Conservation (phyloP, 2,329 filamentous ascomycete genomes). For the Botrytis byssoidea region DNA sequence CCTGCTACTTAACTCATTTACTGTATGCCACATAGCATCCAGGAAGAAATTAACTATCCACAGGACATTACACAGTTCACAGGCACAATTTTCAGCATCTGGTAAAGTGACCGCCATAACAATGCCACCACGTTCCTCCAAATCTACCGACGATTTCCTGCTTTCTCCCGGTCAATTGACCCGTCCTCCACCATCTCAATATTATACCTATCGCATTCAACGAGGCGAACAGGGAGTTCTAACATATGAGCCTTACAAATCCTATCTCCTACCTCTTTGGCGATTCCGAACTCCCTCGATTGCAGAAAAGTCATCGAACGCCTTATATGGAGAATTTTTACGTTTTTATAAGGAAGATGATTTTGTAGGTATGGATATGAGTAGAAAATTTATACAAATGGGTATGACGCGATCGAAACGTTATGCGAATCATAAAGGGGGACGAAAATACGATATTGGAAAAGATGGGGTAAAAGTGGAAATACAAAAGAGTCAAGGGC, state of each 20-base stretch:
- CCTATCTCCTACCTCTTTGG: constrained; percentile 57
- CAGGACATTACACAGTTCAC: neutral
- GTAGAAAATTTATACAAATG: constrained; percentile 64
- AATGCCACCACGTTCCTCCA: neutral
- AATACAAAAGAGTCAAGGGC: constrained; percentile 44
- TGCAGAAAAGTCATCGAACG: constrained; percentile 49
- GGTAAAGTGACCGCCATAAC: neutral
- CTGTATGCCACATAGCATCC: neutral
- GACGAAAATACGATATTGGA: constrained; percentile 49
- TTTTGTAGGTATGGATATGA: constrained; percentile 65
- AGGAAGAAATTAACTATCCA: neutral
- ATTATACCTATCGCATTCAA: constrained; percentile 45
- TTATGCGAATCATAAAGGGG: constrained; percentile 56
- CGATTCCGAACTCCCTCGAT: constrained; percentile 54
- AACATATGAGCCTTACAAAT: constrained; percentile 64
- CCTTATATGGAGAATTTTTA: constrained; percentile 51
- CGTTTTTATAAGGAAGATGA: constrained; percentile 51
- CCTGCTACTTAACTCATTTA: neutral
- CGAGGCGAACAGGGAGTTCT: constrained; percentile 61
- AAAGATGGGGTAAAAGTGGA: constrained; percentile 34
- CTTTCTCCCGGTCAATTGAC: neutral
- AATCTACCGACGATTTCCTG: neutral
- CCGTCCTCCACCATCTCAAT: neutral
- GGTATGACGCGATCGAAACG: constrained; percentile 60
- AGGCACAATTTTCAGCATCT: neutral